Evolutionary conservation across 306 rosid species (phyloP).

Genomic region (Trifolium pratense): DNA sequence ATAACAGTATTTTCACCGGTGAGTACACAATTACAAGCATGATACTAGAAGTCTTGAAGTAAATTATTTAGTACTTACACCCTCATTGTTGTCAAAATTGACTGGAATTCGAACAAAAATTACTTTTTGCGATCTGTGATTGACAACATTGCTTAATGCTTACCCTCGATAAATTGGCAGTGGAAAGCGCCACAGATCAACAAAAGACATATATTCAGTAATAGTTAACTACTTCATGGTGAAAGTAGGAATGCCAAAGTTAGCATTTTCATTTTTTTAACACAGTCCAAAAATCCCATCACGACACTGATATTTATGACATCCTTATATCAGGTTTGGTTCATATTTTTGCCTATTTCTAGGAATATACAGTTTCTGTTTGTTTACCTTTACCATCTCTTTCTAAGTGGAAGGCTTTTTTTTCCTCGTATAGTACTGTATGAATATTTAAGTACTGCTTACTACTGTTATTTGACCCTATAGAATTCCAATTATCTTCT

Average conservation of each 20-base stretch:
- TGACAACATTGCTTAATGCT: background rate
- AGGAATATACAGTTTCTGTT: too few relatives aligned
- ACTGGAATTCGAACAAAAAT: background rate
- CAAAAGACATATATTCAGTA: background rate
- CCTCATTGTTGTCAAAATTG: background rate
- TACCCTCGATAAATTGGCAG: background rate
- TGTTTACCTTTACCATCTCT: too few relatives aligned
- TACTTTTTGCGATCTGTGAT: background rate
- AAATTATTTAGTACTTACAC: background rate
- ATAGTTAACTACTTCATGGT: background rate
- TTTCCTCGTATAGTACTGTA: background rate
- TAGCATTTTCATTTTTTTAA: background rate
- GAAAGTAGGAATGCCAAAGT: conserved; percentile 12
- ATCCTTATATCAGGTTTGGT: conserved; percentile 23
- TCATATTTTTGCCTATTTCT: background rate
- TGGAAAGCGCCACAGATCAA: background rate
- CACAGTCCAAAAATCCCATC: conserved; percentile 6
- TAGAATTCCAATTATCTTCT: background rate
- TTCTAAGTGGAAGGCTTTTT: background rate
- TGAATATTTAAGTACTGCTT: conserved; percentile 15
- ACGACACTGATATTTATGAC: conserved; percentile 4
- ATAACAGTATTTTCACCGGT: background rate
- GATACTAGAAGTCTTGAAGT: background rate
- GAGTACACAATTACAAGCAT: background rate
- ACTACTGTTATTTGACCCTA: background rate